Evolutionary conservation across 2,329 filamentous ascomycete genomes (phyloP).

Genomic region (Aspergillus carbonarius): DNA sequence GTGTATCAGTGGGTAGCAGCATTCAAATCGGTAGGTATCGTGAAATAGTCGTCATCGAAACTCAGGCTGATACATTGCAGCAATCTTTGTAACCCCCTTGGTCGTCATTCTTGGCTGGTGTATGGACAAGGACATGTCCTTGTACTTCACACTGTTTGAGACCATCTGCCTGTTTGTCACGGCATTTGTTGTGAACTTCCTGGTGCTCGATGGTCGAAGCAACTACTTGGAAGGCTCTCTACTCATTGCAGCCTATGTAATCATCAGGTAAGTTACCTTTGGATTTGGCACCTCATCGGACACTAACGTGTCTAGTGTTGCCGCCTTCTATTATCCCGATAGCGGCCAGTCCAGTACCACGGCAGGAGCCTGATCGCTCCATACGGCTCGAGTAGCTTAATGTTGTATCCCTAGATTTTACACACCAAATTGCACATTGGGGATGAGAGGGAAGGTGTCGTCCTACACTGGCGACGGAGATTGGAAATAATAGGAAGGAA

Average conservation of each 20-base stretch:
- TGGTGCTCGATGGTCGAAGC: constrained; percentile 78
- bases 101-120: constrained; percentile 78
- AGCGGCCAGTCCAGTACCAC: constrained; percentile 29
- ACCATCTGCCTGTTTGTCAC: constrained; percentile 76
- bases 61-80: constrained; percentile 29
- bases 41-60: background rate
- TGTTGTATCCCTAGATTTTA: background rate
- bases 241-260: constrained; percentile 73
- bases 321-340: constrained; percentile 40
- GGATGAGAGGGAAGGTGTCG: background rate
- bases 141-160: constrained; percentile 63
- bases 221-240: constrained; percentile 79
- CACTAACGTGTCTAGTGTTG: constrained; percentile 40
- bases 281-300: background rate
- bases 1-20: constrained; percentile 74
- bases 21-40: constrained; percentile 63
- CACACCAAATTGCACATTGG: background rate
- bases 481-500: background rate
- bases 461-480: background rate
- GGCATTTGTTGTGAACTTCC: constrained; percentile 80
- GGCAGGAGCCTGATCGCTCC: constrained; percentile 17
- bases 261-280: constrained; percentile 60
- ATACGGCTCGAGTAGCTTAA: background rate
- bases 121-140: constrained; percentile 68
- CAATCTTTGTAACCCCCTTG: constrained; percentile 74